Conservation (phyloP, 805 yeast species). For the Zygosaccharomyces bailii region DNA sequence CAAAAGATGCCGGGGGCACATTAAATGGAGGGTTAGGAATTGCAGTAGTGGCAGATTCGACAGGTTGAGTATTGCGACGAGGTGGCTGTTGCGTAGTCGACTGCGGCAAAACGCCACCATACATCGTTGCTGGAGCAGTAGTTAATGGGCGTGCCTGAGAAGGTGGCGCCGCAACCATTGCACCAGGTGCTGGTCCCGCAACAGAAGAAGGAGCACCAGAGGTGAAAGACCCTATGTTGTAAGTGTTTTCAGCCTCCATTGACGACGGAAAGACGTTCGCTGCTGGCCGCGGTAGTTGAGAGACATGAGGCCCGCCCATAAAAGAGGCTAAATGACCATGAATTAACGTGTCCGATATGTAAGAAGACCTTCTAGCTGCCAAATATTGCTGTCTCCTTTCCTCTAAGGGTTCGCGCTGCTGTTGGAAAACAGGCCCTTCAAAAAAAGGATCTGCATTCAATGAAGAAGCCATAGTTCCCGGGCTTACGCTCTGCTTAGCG, state of each 20-base stretch:
- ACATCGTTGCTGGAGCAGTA: constrained; percentile 15
- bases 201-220: neutral
- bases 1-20: constrained; percentile 4
- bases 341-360: constrained; percentile 63
- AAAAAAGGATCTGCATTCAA: constrained; percentile 4
- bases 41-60: constrained; percentile 8
- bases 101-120: constrained; percentile 8
- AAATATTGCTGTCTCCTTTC: constrained; percentile 24
- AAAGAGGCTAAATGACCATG: constrained; percentile 23
- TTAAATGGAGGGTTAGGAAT: constrained; percentile 5
- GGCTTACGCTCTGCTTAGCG: constrained; percentile 4
- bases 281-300: constrained; percentile 5
- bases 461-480: constrained; percentile 4
- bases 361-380: constrained; percentile 68
- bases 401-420: constrained; percentile 12
- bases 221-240: neutral
- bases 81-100: constrained; percentile 7
- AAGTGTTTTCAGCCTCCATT: constrained; percentile 1
- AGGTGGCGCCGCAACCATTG: constrained; percentile 7
- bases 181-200: neutral
- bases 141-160: constrained; percentile 7
- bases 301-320: neutral
- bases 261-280: constrained; percentile 12
- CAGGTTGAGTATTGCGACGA: constrained; percentile 17
- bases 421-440: constrained; percentile 5